phyloP scores from a whole-genome alignment of 495 filamentous ascomycete genomes.

The Astrothelium subdiscretum region DNA sequence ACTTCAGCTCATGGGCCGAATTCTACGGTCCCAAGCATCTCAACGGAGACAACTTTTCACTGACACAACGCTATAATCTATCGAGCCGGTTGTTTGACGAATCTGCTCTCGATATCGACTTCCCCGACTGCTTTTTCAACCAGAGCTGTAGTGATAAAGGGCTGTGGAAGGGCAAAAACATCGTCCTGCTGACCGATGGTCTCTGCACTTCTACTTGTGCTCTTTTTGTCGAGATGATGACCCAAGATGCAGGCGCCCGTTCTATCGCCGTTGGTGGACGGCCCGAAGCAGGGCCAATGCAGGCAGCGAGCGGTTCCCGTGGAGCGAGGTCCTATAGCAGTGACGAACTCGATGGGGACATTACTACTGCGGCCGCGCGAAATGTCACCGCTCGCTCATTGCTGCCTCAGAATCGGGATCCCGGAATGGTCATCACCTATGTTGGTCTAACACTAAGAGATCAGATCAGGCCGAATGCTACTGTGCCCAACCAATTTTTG shows the following conservation, averaged over 20 bases:
- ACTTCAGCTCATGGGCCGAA: conserved; percentile 44
- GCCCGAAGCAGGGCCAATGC: conserved; percentile 27
- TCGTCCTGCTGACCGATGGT: conserved; percentile 41
- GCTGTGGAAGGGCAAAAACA: conserved; percentile 39
- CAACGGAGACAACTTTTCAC: conserved; percentile 36
- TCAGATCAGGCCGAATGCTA: conserved; percentile 1
- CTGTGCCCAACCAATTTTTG: not conserved
- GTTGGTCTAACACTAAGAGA: conserved; percentile 3
- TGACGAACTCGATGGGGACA: conserved; percentile 1
- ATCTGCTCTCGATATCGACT: conserved; percentile 24
- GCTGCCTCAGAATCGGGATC: not conserved
- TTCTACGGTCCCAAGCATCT: conserved; percentile 37
- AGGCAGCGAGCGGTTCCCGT: conserved; percentile 22
- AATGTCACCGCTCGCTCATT: not conserved
- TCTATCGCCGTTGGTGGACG: conserved; percentile 40
- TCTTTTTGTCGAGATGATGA: conserved; percentile 44
- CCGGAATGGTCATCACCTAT: conserved; percentile 3
- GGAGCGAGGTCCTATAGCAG: conserved; percentile 10
- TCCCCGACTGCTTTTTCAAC: conserved; percentile 21
- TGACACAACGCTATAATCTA: conserved; percentile 38
- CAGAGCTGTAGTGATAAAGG: conserved; percentile 8
- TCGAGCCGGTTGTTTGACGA: conserved; percentile 19
- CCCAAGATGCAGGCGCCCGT: conserved; percentile 33
- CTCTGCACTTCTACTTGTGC: conserved; percentile 41
- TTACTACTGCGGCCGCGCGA: not conserved